Evolutionary conservation across 2,329 filamentous ascomycete species (phyloP).

Genomic region (Orbilia oligospora): DNA sequence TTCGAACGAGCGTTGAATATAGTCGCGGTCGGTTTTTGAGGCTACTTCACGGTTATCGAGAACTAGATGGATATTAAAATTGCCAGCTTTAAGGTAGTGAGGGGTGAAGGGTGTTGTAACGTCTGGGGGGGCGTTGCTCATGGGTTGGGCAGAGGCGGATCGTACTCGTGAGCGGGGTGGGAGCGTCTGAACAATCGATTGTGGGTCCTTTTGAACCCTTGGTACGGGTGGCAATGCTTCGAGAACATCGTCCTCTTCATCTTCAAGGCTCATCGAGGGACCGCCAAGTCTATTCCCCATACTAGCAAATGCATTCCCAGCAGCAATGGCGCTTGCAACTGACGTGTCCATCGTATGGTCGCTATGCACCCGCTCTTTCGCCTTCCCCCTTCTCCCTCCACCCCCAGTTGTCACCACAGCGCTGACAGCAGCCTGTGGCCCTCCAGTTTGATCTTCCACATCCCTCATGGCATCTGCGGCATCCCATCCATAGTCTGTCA

Average conservation of each 20-base stretch:
- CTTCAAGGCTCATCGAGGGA: background rate
- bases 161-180: constrained; percentile 20
- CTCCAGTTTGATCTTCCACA: constrained; percentile 53
- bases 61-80: constrained; percentile 80
- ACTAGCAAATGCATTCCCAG: constrained; percentile 21
- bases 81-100: constrained; percentile 75
- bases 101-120: constrained; percentile 70
- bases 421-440: constrained; percentile 15
- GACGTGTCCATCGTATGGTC: constrained; percentile 31
- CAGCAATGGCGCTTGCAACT: constrained; percentile 35
- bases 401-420: constrained; percentile 18
- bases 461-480: constrained; percentile 77
- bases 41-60: constrained; percentile 83
- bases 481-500: constrained; percentile 85
- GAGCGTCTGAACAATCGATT: constrained; percentile 8
- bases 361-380: constrained; percentile 10
- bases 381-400: constrained; percentile 13
- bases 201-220: background rate
- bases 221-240: constrained; percentile 21
- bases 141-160: constrained; percentile 51
- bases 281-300: constrained; percentile 7
- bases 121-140: constrained; percentile 49
- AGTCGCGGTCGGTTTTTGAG: constrained; percentile 78
- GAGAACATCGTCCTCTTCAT: constrained; percentile 55
- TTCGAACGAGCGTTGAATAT: constrained; percentile 79